Conservation (phyloP, 2,329 filamentous ascomycete species). For the Rachicladosporium sp. region DNA sequence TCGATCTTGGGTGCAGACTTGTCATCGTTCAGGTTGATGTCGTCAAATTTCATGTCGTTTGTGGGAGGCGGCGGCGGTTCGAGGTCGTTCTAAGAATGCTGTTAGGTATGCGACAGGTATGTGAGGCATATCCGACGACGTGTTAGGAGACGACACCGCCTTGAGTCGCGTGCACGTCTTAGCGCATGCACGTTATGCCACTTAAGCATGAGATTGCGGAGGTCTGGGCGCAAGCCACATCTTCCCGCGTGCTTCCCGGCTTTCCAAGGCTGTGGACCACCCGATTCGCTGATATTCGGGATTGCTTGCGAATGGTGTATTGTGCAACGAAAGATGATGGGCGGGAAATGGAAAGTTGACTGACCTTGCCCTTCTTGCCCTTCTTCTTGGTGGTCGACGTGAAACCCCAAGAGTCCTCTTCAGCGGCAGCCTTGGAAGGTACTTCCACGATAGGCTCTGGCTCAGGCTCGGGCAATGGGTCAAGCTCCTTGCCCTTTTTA, state of each 20-base stretch:
- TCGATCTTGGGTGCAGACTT: constrained; percentile 34
- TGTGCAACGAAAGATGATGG: constrained; percentile 2
- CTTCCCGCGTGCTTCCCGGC: constrained; percentile 6
- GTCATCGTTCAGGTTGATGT: constrained; percentile 34
- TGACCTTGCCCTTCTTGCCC: constrained; percentile 24
- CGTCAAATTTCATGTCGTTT: constrained; percentile 33
- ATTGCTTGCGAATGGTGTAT: constrained; percentile 2
- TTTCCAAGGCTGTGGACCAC: constrained; percentile 5
- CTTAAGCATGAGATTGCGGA: constrained; percentile 20
- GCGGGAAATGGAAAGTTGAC: constrained; percentile 9
- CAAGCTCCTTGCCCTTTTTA: constrained; percentile 15
- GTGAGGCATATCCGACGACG: constrained; percentile 1
- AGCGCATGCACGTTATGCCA: constrained; percentile 15
- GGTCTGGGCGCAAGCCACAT: constrained; percentile 15
- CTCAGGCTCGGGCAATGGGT: constrained; percentile 11
- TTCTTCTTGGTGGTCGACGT: constrained; percentile 16
- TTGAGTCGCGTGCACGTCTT: constrained; percentile 3
- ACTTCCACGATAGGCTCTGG: constrained; percentile 8
- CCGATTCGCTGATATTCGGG: constrained; percentile 8
- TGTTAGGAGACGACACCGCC: constrained; percentile 8
- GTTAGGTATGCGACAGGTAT: constrained; percentile 1
- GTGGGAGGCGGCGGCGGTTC: constrained; percentile 12
- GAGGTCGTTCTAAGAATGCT: constrained; percentile 15
- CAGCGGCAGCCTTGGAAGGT: constrained; percentile 6
- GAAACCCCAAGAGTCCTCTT: constrained; percentile 15